Conservation (phyloP, 208 protist species). For the Acanthamoeba triangularis region DNA sequence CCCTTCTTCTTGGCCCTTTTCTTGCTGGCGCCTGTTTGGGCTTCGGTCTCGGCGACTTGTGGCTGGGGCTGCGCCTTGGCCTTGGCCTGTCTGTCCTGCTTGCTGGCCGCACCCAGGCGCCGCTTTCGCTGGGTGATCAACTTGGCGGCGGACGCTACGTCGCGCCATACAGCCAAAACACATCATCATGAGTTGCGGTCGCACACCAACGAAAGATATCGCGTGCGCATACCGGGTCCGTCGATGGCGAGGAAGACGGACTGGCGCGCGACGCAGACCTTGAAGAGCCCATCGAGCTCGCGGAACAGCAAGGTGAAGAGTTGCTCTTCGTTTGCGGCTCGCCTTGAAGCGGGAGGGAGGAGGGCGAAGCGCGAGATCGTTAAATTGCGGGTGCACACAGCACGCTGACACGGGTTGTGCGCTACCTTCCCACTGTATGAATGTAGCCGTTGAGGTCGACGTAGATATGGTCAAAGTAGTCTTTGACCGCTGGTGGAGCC, state of each 20-base stretch:
- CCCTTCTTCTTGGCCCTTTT: neutral
- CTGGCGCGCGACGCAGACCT: constrained; percentile 2
- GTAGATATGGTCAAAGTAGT: constrained; percentile 64
- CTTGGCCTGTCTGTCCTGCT: neutral
- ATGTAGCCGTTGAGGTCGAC: constrained; percentile 43
- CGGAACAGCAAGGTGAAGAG: neutral
- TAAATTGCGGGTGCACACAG: neutral
- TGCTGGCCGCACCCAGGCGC: neutral
- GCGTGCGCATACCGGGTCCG: constrained; percentile 9
- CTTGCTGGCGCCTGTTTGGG: neutral
- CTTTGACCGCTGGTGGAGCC: neutral
- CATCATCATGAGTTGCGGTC: too few relatives aligned
- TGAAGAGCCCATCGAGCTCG: neutral
- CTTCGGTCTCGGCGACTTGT: neutral
- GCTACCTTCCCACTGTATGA: neutral
- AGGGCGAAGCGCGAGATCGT: neutral
- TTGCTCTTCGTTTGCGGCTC: neutral
- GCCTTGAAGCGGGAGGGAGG: neutral
- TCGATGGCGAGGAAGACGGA: constrained; percentile 45
- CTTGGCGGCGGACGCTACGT: constrained; percentile 48
- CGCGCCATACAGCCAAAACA: neutral
- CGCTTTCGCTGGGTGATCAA: constrained; percentile 40
- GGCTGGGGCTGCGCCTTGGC: neutral
- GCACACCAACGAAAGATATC: neutral
- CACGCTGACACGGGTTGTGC: neutral